These are phyloP conservation scores for Pseudogymnoascus sp. DNA, from an alignment of 2,329 filamentous ascomycete genomes.

Conservation along the genomic window DNA sequence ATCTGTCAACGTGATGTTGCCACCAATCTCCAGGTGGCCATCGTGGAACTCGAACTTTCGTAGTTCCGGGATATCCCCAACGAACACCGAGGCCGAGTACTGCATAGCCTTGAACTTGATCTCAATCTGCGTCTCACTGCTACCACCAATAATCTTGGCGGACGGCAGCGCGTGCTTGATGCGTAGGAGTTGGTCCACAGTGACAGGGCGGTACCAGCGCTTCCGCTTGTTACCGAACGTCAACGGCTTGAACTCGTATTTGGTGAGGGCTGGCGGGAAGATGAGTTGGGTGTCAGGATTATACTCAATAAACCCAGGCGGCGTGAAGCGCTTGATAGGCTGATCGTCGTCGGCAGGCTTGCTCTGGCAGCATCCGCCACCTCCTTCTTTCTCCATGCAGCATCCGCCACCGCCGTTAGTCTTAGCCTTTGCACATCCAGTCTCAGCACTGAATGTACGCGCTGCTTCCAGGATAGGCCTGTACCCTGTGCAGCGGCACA, in stretches of 20 bases:
- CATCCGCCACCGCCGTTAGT: slow-evolving; percentile 49
- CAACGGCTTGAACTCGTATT: slow-evolving; percentile 71
- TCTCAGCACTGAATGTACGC: slow-evolving; percentile 64
- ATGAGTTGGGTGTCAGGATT: slow-evolving; percentile 91
- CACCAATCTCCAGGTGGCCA: slow-evolving; percentile 81
- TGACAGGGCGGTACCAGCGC: slow-evolving; percentile 86
- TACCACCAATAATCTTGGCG: slow-evolving; percentile 91
- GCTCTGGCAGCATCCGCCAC: slow-evolving; percentile 61
- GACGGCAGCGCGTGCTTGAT: slow-evolving; percentile 81
- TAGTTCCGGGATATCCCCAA: slow-evolving; percentile 87
- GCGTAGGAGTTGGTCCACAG: slow-evolving; percentile 75
- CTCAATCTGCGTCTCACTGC: slow-evolving; percentile 96
- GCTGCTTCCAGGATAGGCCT: slow-evolving; percentile 89
- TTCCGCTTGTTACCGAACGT: slow-evolving; percentile 93
- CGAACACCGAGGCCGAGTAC: slow-evolving; percentile 82
- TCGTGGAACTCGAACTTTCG: slow-evolving; percentile 72
- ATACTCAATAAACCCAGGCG: slow-evolving; percentile 89
- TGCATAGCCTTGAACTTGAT: slow-evolving; percentile 95
- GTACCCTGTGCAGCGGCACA: slow-evolving; percentile 94
- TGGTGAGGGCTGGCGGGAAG: slow-evolving; percentile 78
- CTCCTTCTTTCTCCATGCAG: slow-evolving; percentile 52
- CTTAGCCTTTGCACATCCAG: slow-evolving; percentile 41
- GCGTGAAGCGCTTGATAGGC: slow-evolving; percentile 62
- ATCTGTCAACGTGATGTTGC: slow-evolving; percentile 87
- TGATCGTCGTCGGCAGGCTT: slow-evolving; percentile 37